These are phyloP conservation scores for Rhododendron griersonianum DNA, from an alignment of 148 eudicot species.

Conservation along the genomic window DNA sequence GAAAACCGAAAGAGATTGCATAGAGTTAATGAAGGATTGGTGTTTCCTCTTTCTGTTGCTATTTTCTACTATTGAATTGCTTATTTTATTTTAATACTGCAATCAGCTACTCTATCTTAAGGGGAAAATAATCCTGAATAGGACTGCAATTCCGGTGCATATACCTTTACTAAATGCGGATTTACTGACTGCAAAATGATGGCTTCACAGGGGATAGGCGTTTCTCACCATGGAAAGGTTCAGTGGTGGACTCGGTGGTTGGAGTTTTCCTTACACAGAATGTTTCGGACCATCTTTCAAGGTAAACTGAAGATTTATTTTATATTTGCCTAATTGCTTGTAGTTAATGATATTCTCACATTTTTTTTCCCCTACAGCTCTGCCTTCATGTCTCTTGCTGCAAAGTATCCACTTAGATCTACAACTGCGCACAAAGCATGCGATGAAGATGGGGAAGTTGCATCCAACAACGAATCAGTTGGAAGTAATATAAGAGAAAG, in stretches of 20 bases:
- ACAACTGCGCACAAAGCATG: not conserved
- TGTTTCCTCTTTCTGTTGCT: not conserved
- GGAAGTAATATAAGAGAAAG: not conserved
- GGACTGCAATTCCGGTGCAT: not conserved
- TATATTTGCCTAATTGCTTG: not conserved
- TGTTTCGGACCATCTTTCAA: slow-evolving; percentile 92
- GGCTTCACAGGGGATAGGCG: slow-evolving; percentile 78
- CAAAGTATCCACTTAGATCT: slow-evolving; percentile 62
- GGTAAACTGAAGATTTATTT: slow-evolving; percentile 36
- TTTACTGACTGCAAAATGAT: not conserved
- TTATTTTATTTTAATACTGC: not conserved
- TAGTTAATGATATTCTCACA: not conserved
- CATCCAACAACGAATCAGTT: not conserved
- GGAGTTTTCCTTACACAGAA: slow-evolving; percentile 98
- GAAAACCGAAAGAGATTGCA: not conserved
- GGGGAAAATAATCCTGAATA: not conserved
- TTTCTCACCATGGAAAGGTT: slow-evolving; percentile 94
- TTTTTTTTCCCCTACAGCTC: slow-evolving; percentile 50
- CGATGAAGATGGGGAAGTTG: not conserved
- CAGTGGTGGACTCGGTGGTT: slow-evolving; percentile 89
- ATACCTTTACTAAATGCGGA: not conserved
- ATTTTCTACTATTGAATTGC: too few relatives aligned
- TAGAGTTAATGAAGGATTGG: not conserved
- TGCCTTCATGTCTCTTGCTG: slow-evolving; percentile 91
- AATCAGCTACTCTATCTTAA: not conserved